Base-by-base conservation (phyloP, 1,139 yeast species). In the Diutina rugosa region DNA sequence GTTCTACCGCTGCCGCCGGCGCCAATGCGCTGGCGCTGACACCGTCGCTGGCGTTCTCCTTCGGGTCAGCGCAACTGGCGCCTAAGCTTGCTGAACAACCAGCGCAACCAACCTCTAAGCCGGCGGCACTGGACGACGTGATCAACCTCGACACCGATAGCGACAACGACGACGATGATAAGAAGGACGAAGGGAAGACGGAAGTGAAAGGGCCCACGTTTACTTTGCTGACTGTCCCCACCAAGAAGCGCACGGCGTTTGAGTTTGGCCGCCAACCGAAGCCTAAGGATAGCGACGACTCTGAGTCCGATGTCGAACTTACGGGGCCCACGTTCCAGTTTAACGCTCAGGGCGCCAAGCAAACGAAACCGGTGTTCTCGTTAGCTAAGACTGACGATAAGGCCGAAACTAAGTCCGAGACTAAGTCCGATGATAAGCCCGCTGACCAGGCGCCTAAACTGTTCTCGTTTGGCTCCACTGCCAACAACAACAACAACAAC, bases 131-230 rank as follows among this genome's bases (percentile, higher is more conserved):
- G 26, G 9, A 21, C 21, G 46, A 44, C 21, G 26, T n/a, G 32
- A 32, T 32, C 32, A 28, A 30, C 32, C 8, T 32, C 3, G 72
- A 35, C n/a, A 65, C 73, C 1, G 77, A 73, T 14, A 67, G 71
- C 1, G 79, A 72, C 10, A 67, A 70, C 16, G 75, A 73, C 16
- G 63, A 58, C 46, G 74, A 75, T 44, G 26, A 21, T 21, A 21
- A 21, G 26, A 21, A 21, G 26, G 26, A 21, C 28, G 55, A 56
- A n/a, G 79, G 16, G 21, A 49, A 76, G 48, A 67, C 80, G 49
- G 78, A 78, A 63, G 75, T 74, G 18, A 78, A 85, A 64, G 95
- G 95, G 0, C 95, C 95, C 12, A 68, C 70, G 53, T 87, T 87
- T 67, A 78, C 81, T 1, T 63, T 86, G 55, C 65, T 67, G 7